phyloP scores from a whole-genome alignment of 306 rosid species.

The Ceratonia siliqua region DNA sequence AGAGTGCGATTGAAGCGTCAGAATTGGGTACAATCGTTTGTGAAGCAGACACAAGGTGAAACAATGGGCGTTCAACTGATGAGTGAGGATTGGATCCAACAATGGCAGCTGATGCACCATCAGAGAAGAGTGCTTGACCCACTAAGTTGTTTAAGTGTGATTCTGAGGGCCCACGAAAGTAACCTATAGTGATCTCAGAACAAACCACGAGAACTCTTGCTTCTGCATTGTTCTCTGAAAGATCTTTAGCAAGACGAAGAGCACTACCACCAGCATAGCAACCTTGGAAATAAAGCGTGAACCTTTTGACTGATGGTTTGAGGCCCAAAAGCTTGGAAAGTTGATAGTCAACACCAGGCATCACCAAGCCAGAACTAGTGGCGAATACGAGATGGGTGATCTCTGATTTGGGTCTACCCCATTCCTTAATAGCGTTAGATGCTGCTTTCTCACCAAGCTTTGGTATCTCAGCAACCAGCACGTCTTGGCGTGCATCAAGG shows the following conservation, averaged over 20 bases:
- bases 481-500: slow-evolving; percentile 37
- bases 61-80: slow-evolving; percentile 9
- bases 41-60: not conserved
- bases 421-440: slow-evolving; percentile 43
- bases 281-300: slow-evolving; percentile 44
- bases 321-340: slow-evolving; percentile 44
- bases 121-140: slow-evolving; percentile 49
- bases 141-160: slow-evolving; percentile 38
- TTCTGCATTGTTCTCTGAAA: slow-evolving; percentile 38
- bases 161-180: slow-evolving; percentile 35
- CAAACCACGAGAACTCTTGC: slow-evolving; percentile 48
- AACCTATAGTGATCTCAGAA: slow-evolving; percentile 27
- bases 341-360: slow-evolving; percentile 48
- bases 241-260: slow-evolving; percentile 47
- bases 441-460: slow-evolving; percentile 52
- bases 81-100: slow-evolving; percentile 34
- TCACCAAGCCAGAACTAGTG: slow-evolving; percentile 41
- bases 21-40: slow-evolving; percentile 34
- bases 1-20: slow-evolving; percentile 38
- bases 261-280: slow-evolving; percentile 43
- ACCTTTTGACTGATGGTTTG: slow-evolving; percentile 33
- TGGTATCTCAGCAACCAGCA: slow-evolving; percentile 36
- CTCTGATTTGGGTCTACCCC: slow-evolving; percentile 41
- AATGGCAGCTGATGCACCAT: slow-evolving; percentile 41
- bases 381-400: slow-evolving; percentile 51